These are phyloP conservation scores for Fusarium sp. DNA, from an alignment of 2,329 filamentous ascomycete species.

Conservation along the genomic window DNA sequence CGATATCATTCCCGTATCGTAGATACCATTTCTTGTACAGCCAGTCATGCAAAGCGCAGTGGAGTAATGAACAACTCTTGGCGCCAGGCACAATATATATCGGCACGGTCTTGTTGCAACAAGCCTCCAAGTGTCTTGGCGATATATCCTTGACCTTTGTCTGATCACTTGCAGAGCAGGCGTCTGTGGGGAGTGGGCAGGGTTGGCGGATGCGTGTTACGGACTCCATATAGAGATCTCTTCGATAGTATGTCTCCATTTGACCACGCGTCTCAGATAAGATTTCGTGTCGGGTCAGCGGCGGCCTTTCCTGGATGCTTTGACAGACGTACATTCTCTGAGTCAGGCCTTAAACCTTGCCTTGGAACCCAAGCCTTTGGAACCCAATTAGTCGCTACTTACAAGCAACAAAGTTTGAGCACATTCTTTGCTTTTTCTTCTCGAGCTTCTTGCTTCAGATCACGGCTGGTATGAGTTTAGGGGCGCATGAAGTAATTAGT, in stretches of 20 bases:
- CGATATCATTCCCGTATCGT: slow-evolving; percentile 20
- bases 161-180: not conserved
- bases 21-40: slow-evolving; percentile 13
- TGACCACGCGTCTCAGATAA: not conserved
- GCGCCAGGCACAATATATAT: not conserved
- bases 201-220: not conserved
- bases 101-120: not conserved
- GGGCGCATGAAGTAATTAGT: not conserved
- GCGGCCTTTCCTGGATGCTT: not conserved
- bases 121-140: not conserved
- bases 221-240: not conserved
- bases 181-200: not conserved
- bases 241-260: not conserved
- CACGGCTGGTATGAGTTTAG: not conserved
- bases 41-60: slow-evolving; percentile 1
- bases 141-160: not conserved
- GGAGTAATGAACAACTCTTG: not conserved
- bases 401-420: not conserved
- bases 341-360: not conserved
- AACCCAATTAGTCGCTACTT: not conserved
- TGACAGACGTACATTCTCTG: not conserved
- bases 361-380: not conserved
- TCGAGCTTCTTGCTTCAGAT: not conserved
- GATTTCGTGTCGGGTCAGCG: not conserved
- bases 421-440: not conserved